Conservation (phyloP, 2,329 filamentous ascomycete genomes). For the Endocalyx cinctus region DNA sequence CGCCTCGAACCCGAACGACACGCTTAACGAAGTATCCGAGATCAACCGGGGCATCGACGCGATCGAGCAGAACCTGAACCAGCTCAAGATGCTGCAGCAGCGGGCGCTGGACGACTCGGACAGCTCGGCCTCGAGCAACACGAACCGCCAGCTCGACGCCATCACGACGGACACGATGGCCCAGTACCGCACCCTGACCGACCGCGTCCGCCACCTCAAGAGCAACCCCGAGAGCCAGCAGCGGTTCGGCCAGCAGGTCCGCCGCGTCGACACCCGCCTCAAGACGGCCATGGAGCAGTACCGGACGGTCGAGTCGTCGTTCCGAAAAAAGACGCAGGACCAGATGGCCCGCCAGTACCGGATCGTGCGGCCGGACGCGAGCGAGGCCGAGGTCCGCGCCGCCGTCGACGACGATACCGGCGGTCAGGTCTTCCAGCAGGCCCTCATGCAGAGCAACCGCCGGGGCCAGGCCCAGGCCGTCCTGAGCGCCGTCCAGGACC, state of each 20-base stretch:
- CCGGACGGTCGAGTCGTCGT: slow-evolving; percentile 74
- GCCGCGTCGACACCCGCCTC: slow-evolving; percentile 72
- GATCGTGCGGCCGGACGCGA: slow-evolving; percentile 79
- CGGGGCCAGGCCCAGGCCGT: slow-evolving; percentile 77
- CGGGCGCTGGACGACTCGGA: slow-evolving; percentile 71
- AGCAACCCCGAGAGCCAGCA: slow-evolving; percentile 70
- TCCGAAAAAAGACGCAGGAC: slow-evolving; percentile 73
- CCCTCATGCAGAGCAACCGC: slow-evolving; percentile 75
- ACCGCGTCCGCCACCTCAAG: slow-evolving; percentile 79
- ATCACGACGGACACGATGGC: slow-evolving; percentile 78
- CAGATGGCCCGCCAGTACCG: slow-evolving; percentile 87
- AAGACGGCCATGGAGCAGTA: slow-evolving; percentile 78
- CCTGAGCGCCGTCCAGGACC: slow-evolving; percentile 72
- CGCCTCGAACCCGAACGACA: slow-evolving; percentile 62
- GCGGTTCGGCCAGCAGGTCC: slow-evolving; percentile 75
- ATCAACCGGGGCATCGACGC: slow-evolving; percentile 73
- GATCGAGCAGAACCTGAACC: slow-evolving; percentile 67
- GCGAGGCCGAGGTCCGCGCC: slow-evolving; percentile 70
- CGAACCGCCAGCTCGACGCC: slow-evolving; percentile 65
- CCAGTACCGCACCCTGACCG: slow-evolving; percentile 72
- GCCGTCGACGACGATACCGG: slow-evolving; percentile 69
- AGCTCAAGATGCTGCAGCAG: slow-evolving; percentile 67
- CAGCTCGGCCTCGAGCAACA: slow-evolving; percentile 60
- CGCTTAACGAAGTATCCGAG: slow-evolving; percentile 79
- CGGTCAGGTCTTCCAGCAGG: slow-evolving; percentile 82